Evolutionary conservation across 441 rosid species (phyloP).

Genomic region (Isatis lusitanica): DNA sequence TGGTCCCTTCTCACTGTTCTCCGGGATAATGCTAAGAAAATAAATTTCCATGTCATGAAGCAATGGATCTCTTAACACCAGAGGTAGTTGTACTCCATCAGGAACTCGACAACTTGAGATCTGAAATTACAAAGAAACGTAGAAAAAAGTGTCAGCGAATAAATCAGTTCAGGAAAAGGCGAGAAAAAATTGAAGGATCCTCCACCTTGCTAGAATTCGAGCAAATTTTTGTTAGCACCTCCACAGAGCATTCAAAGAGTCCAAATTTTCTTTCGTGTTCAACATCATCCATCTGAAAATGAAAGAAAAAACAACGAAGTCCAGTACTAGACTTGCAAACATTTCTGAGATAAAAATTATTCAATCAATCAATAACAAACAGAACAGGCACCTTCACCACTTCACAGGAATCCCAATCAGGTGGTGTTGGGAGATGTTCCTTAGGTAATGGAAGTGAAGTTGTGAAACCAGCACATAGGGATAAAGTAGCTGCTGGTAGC

Average conservation of each 20-base stretch:
- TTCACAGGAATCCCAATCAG: constrained; percentile 47
- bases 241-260: constrained; percentile 79
- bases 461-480: constrained; percentile 76
- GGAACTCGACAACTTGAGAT: constrained; percentile 44
- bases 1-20: constrained; percentile 53
- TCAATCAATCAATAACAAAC: constrained; percentile 19
- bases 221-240: constrained; percentile 67
- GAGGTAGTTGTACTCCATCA: constrained; percentile 63
- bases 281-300: constrained; percentile 54
- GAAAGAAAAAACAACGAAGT: constrained; percentile 24
- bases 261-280: constrained; percentile 51
- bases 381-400: constrained; percentile 50
- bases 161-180: constrained; percentile 22
- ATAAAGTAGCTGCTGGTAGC: constrained; percentile 82
- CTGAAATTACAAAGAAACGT: constrained; percentile 41
- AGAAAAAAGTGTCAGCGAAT: constrained; percentile 20
- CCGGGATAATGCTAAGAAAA: constrained; percentile 49
- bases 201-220: constrained; percentile 40
- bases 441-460: constrained; percentile 47
- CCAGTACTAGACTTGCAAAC: constrained; percentile 26
- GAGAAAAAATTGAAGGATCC: background rate
- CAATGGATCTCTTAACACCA: constrained; percentile 69
- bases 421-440: constrained; percentile 39
- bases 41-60: constrained; percentile 74
- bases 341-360: constrained; percentile 25